Percentiles rank a stretch among this genome's conserved stretches.
phyloP scores from a whole-genome alignment of 2,329 filamentous ascomycete species.

The Aspergillus ochraceus region DNA sequence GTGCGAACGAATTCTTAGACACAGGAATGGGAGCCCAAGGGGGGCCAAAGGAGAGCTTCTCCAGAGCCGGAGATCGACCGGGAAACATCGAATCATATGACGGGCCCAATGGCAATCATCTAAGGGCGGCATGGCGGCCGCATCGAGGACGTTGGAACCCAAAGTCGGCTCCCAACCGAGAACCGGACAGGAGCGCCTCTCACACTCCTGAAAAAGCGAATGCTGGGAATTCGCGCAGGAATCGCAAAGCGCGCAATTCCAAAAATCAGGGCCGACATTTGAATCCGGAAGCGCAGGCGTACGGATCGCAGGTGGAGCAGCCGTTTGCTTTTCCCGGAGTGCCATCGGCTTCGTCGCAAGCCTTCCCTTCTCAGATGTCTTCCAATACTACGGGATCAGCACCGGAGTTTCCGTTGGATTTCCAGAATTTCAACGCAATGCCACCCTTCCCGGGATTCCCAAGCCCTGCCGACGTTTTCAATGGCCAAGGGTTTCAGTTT shows the following conservation, averaged over 20 bases:
- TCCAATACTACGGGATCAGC: background rate
- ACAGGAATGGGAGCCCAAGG: constrained; percentile 9
- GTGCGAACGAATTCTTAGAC: background rate
- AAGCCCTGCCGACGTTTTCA: background rate
- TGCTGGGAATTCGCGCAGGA: background rate
- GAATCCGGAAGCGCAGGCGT: constrained; percentile 1
- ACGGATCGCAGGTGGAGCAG: background rate
- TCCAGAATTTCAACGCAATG: constrained; percentile 11
- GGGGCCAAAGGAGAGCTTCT: background rate
- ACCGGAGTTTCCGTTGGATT: background rate
- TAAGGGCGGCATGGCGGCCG: constrained; percentile 18
- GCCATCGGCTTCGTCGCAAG: background rate
- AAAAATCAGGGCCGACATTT: background rate
- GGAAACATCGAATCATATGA: background rate
- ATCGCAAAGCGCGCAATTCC: constrained; percentile 2
- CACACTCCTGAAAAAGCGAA: background rate
- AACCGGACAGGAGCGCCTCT: background rate
- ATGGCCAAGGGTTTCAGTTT: constrained; percentile 1
- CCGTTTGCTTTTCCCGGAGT: background rate
- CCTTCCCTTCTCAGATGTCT: background rate
- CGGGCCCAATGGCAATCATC: background rate
- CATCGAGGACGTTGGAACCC: constrained; percentile 20
- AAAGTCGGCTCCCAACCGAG: constrained; percentile 8
- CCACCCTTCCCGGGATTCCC: constrained; percentile 5
- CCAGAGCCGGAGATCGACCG: constrained; percentile 4